Evolutionary conservation across 2,329 filamentous ascomycete genomes (phyloP).

Genomic region (Penicillium sp.): DNA sequence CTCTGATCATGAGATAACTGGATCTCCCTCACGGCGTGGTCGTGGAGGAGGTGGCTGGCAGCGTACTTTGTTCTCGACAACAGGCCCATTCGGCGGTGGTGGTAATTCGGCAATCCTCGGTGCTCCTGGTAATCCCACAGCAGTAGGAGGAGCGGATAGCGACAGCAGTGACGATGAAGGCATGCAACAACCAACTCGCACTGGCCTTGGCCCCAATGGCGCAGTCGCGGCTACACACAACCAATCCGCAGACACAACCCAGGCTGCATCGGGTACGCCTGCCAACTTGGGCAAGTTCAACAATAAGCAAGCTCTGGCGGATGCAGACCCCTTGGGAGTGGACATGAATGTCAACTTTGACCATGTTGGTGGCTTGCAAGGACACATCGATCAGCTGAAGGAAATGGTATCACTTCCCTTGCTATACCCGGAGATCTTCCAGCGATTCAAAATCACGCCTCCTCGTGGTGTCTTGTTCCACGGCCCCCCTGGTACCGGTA

Average conservation of each 20-base stretch:
- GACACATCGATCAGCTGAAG: constrained; percentile 95
- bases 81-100: constrained; percentile 86
- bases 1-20: constrained; percentile 64
- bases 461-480: constrained; percentile 95
- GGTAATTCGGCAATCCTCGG: constrained; percentile 71
- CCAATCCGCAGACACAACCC: constrained; percentile 59
- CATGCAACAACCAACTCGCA: constrained; percentile 61
- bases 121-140: constrained; percentile 68
- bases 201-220: constrained; percentile 60
- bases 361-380: constrained; percentile 86
- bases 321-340: constrained; percentile 91
- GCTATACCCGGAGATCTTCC: constrained; percentile 92
- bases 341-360: constrained; percentile 92
- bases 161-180: constrained; percentile 96
- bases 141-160: constrained; percentile 79
- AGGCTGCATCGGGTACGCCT: constrained; percentile 61
- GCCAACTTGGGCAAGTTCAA: constrained; percentile 92
- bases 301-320: constrained; percentile 85
- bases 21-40: constrained; percentile 69
- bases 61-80: constrained; percentile 82
- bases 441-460: constrained; percentile 87
- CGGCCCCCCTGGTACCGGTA: constrained; percentile 94
- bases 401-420: constrained; percentile 97
- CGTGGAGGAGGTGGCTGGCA: constrained; percentile 67
- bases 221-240: constrained; percentile 53